Base-by-base conservation (phyloP, 306 rosid species). In the Cucurbita pepo region DNA sequence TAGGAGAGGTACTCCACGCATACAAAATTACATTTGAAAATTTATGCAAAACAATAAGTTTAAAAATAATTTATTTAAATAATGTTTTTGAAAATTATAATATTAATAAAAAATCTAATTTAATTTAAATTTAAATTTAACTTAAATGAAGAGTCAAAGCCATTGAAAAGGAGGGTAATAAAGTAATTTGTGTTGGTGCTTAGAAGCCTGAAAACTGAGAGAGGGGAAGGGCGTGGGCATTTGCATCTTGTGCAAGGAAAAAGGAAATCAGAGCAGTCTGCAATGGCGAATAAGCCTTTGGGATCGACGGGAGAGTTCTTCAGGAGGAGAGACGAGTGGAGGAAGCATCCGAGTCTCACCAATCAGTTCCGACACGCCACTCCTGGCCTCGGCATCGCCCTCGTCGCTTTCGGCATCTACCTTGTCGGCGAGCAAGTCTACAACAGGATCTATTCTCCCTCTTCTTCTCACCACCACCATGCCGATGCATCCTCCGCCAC, bases 241-340 rank as follows among this genome's bases (percentile, higher is more conserved):
- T 50, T 69, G 44, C 8, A 50, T 50, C 44, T 50, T 8, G 36
- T 15, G 16, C 44, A 71, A 56, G 25, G 76, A 16, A 40, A 55
- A 3, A 10, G 15, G 52, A 64, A 65, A 41, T 66, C 38, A 64
- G 51, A 43, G 54, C 53, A 56, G 53, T 48, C 34, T 22, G 69
- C 1, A 62, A 84, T 84, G 89, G 85, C 84, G 58, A 81, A 77
- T 18, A 81, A 77, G 78, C 56, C 84, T 14, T 54, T 86, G 75
- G 90, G 89, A 54, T 21, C 83, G 25, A 89, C 96, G 0, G 95
- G 81, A 56, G 97, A 94, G 82, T 91, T 94, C 77, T 94, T 94
- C 87, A 85, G 83, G 84, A 80, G 99, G 80, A 91, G 95, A 79
- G 99, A 94, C 57, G 88, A 52, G 54, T 94, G 99, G 99, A 91